Conservation (phyloP, 1,284 basidiomycete genomes). For the Anthracocystis setariae region DNA sequence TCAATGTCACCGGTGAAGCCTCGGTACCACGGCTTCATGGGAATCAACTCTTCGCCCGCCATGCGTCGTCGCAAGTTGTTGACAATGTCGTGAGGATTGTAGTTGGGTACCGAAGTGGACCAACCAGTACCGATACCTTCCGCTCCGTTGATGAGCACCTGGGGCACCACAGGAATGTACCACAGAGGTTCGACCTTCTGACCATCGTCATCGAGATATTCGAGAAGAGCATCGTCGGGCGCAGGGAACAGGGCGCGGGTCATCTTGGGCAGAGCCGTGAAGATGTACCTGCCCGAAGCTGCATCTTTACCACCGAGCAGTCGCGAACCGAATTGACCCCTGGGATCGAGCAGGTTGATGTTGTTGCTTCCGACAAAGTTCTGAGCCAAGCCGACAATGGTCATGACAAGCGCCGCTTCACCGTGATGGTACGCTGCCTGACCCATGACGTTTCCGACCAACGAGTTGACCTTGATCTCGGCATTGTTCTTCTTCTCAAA, state of each 20-base stretch:
- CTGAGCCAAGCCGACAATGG: conserved; percentile 94
- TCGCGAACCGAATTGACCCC: conserved; percentile 92
- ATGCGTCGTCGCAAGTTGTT: conserved; percentile 87
- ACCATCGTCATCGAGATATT: conserved; percentile 87
- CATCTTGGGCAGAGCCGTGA: conserved; percentile 82
- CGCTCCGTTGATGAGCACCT: conserved; percentile 91
- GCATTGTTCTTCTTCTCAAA: conserved; percentile 93
- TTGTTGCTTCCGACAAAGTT: conserved; percentile 97
- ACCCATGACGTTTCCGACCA: conserved; percentile 92
- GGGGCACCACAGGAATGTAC: conserved; percentile 89
- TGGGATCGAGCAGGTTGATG: conserved; percentile 86
- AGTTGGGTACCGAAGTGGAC: conserved; percentile 93
- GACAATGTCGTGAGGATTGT: conserved; percentile 91
- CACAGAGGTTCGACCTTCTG: conserved; percentile 90
- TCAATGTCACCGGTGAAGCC: conserved; percentile 89
- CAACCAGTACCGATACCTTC: conserved; percentile 99
- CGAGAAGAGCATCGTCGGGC: conserved; percentile 85
- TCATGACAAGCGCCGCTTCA: conserved; percentile 83
- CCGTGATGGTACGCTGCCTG: conserved; percentile 97
- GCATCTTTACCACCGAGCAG: conserved; percentile 73
- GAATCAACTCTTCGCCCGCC: conserved; percentile 82
- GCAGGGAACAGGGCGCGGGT: conserved; percentile 84
- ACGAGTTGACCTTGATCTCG: conserved; percentile 96
- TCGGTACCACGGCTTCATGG: conserved; percentile 96
- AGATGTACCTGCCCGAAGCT: conserved; percentile 96